phyloP scores from a whole-genome alignment of 2,329 filamentous ascomycete species.

The Colletotrichum agaves region DNA sequence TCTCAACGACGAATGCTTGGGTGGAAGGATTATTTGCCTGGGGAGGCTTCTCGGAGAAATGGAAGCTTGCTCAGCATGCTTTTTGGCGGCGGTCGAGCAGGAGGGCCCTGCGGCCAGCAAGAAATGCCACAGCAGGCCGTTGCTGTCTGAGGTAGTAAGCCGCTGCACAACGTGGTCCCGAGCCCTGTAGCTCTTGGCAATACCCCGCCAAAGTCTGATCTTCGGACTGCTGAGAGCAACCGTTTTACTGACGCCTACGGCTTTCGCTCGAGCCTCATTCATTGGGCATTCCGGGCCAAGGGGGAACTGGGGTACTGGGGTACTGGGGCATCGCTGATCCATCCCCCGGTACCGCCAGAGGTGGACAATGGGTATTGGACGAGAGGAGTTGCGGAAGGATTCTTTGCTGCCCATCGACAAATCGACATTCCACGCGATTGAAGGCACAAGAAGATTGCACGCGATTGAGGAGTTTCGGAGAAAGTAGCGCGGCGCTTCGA shows the following conservation, averaged over 20 bases:
- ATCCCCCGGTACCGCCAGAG: background rate
- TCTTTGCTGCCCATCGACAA: too few species aligned
- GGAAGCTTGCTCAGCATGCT: constrained; percentile 26
- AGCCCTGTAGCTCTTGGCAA: constrained; percentile 30
- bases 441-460: too few species aligned
- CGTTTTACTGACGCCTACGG: constrained; percentile 12
- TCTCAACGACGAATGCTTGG: constrained; percentile 17
- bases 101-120: constrained; percentile 23
- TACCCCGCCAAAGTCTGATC: background rate
- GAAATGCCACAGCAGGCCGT: constrained; percentile 15
- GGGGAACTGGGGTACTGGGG: too few species aligned
- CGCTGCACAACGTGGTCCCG: constrained; percentile 25
- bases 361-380: too few species aligned
- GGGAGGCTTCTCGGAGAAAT: constrained; percentile 28
- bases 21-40: constrained; percentile 27
- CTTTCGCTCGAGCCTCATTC: constrained; percentile 28
- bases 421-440: too few species aligned
- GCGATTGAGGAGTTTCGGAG: too few species aligned
- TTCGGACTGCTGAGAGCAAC: background rate
- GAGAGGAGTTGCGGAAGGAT: too few species aligned
- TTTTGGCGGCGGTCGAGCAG: constrained; percentile 3
- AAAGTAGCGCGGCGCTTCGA: too few species aligned
- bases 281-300: constrained; percentile 34
- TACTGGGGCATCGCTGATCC: constrained; percentile 25
- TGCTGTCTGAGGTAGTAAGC: constrained; percentile 13